These are phyloP conservation scores for Samsoniella hepiali DNA, from an alignment of 2,329 filamentous ascomycete species.

Conservation along the genomic window DNA sequence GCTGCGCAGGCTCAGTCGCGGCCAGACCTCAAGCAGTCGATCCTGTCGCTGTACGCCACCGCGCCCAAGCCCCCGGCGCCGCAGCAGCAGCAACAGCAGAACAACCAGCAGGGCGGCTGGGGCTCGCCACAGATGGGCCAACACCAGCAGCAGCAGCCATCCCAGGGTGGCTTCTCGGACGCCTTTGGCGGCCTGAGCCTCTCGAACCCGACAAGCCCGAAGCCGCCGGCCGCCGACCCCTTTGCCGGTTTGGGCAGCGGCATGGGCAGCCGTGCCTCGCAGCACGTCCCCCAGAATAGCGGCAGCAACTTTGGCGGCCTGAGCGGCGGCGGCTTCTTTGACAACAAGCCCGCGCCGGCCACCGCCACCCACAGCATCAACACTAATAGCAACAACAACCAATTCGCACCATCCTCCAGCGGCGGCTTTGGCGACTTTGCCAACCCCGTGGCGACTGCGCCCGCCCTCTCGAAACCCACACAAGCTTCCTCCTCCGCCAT, in stretches of 20 bases:
- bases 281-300: slow-evolving; percentile 33
- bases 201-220: slow-evolving; percentile 39
- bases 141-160: neutral
- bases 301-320: slow-evolving; percentile 52
- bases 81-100: slow-evolving; percentile 49
- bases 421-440: slow-evolving; percentile 67
- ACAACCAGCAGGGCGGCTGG: slow-evolving; percentile 59
- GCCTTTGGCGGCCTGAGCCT: slow-evolving; percentile 59
- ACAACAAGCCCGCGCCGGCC: slow-evolving; percentile 58
- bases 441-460: slow-evolving; percentile 49
- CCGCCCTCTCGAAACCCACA: slow-evolving; percentile 38
- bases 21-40: slow-evolving; percentile 95
- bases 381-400: neutral
- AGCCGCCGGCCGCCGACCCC: slow-evolving; percentile 45
- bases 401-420: slow-evolving; percentile 32
- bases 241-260: slow-evolving; percentile 59
- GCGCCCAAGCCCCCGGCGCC: slow-evolving; percentile 71
- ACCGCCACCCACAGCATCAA: neutral
- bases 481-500: slow-evolving; percentile 57
- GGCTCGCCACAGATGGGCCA: slow-evolving; percentile 53
- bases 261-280: slow-evolving; percentile 32
- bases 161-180: slow-evolving; percentile 58
- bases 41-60: slow-evolving; percentile 88
- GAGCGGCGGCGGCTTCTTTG: slow-evolving; percentile 80
- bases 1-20: slow-evolving; percentile 67